phyloP scores from a whole-genome alignment of 352 stramenopile genomes.

The Phytophthora uliginosa region DNA sequence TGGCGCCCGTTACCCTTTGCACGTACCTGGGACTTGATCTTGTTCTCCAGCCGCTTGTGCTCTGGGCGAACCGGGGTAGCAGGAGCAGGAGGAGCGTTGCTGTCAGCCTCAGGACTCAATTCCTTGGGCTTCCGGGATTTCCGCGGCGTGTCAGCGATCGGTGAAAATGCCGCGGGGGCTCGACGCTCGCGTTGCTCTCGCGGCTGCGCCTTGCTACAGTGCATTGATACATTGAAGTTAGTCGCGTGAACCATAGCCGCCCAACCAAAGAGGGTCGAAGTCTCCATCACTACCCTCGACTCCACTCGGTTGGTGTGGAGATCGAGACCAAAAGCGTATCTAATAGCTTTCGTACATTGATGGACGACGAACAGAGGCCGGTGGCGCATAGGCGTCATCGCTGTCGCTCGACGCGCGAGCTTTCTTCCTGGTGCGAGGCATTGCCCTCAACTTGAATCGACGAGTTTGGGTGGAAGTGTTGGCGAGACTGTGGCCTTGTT shows the following conservation, averaged over 20 bases:
- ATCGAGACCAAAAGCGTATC: constrained; percentile 15
- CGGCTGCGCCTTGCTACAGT: constrained; percentile 33
- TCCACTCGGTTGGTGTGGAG: background rate
- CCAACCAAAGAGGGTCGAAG: background rate
- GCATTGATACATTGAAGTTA: constrained; percentile 2
- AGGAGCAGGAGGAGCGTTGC: constrained; percentile 3
- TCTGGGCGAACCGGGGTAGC: constrained; percentile 31
- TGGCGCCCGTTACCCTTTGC: background rate
- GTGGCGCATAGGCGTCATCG: constrained; percentile 35
- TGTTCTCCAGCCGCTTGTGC: constrained; percentile 43
- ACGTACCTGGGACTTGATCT: constrained; percentile 51
- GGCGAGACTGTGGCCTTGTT: background rate
- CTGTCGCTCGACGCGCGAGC: constrained; percentile 22
- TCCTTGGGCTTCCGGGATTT: constrained; percentile 41
- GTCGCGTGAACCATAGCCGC: background rate
- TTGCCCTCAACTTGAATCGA: constrained; percentile 20
- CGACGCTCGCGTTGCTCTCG: constrained; percentile 42
- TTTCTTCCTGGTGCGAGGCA: constrained; percentile 45
- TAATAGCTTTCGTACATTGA: constrained; percentile 38
- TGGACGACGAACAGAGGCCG: constrained; percentile 36
- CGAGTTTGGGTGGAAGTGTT: constrained; percentile 3
- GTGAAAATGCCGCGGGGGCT: constrained; percentile 40
- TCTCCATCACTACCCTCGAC: background rate
- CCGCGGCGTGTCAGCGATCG: constrained; percentile 23
- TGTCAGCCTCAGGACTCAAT: constrained; percentile 14